Conservation (phyloP, 192 early-diverging fungal genomes). For the Obelidium mucronatum region DNA sequence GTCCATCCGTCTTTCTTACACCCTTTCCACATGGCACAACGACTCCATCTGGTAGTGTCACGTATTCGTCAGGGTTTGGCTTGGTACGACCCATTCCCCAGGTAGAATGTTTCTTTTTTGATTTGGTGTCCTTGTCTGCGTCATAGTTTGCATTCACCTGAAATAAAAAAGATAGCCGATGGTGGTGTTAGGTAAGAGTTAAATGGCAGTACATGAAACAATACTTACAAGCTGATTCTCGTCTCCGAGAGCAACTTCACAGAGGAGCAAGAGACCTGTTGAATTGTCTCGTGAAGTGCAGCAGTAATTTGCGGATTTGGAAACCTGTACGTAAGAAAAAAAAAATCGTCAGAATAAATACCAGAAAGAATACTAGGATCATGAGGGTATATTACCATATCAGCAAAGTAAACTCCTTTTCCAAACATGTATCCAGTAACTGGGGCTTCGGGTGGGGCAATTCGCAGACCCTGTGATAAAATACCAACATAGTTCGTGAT, state of each 20-base stretch:
- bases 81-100: slow-evolving; percentile 67
- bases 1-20: slow-evolving; percentile 6
- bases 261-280: slow-evolving; percentile 73
- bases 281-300: slow-evolving; percentile 41
- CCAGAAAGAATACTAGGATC: slow-evolving; percentile 14
- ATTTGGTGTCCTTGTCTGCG: slow-evolving; percentile 50
- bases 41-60: slow-evolving; percentile 55
- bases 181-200: neutral
- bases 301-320: slow-evolving; percentile 79
- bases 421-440: slow-evolving; percentile 81
- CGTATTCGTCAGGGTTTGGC: slow-evolving; percentile 58
- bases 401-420: slow-evolving; percentile 86
- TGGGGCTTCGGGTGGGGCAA: slow-evolving; percentile 77
- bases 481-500: slow-evolving; percentile 82
- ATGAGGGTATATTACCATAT: slow-evolving; percentile 71
- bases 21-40: slow-evolving; percentile 59
- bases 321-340: slow-evolving; percentile 37
- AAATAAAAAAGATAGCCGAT: neutral
- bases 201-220: too few relatives aligned
- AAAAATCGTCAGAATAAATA: neutral
- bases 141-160: slow-evolving; percentile 59
- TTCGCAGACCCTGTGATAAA: slow-evolving; percentile 67
- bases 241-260: slow-evolving; percentile 81
- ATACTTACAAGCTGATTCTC: slow-evolving; percentile 25
- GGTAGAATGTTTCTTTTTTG: slow-evolving; percentile 61